Percentiles rank a stretch among this genome's conserved stretches.
phyloP scores from a whole-genome alignment of 345 rosid species.

The Bretschneidera sinensis region DNA sequence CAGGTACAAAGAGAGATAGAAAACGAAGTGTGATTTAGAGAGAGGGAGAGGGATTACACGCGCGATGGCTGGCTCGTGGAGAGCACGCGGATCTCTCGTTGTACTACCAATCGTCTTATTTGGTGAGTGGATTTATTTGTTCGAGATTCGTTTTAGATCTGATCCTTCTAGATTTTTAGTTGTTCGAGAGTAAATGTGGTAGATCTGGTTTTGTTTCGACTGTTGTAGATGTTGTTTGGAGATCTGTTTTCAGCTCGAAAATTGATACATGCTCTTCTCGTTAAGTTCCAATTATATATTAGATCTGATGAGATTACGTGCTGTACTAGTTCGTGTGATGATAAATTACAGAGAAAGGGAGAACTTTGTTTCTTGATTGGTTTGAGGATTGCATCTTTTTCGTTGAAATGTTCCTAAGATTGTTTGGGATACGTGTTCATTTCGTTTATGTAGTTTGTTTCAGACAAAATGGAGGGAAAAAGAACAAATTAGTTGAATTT shows the following conservation, averaged over 20 bases:
- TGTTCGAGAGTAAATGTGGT: conserved; percentile 1
- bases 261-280: background rate
- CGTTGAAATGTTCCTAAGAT: background rate
- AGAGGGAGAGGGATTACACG: background rate
- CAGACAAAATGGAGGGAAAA: too few species aligned
- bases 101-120: conserved; percentile 44
- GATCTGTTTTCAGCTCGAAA: background rate
- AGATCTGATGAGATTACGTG: conserved; percentile 14
- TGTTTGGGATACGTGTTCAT: background rate
- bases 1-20: too few species aligned
- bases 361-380: background rate
- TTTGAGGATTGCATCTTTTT: too few species aligned
- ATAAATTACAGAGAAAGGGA: background rate
- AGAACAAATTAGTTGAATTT: too few species aligned
- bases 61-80: conserved; percentile 52
- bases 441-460: too few species aligned
- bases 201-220: background rate
- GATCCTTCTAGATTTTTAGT: background rate
- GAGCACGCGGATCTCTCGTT: conserved; percentile 46
- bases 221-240: too few species aligned
- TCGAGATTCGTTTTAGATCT: conserved; percentile 8
- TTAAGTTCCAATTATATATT: background rate
- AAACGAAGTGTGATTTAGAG: background rate
- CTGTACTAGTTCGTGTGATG: conserved; percentile 9
- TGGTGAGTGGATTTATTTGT: conserved; percentile 37